phyloP scores from a whole-genome alignment of 768 basidiomycete genomes.

The Cyclocybe cylindracea region DNA sequence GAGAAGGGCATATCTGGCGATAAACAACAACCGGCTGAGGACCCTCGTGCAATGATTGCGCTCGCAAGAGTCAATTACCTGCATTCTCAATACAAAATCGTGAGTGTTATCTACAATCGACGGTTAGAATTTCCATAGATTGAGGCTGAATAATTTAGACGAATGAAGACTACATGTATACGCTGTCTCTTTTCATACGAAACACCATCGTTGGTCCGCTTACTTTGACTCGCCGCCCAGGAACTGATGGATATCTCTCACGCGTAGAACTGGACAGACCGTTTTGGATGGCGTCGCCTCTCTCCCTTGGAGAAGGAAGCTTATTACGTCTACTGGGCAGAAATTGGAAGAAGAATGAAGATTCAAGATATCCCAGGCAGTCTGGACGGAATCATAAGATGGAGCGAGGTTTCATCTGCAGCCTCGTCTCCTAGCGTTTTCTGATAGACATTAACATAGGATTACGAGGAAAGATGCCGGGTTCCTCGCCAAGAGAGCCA shows the following conservation, averaged over 20 bases:
- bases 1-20: neutral
- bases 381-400: constrained; percentile 34
- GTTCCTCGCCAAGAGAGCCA: constrained; percentile 40
- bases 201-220: constrained; percentile 21
- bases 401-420: constrained; percentile 32
- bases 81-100: constrained; percentile 39
- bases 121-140: neutral
- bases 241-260: neutral
- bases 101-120: constrained; percentile 12
- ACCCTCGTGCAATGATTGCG: constrained; percentile 37
- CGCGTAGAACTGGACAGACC: constrained; percentile 37
- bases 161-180: constrained; percentile 34
- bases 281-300: constrained; percentile 45
- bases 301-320: constrained; percentile 48
- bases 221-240: too few relatives aligned
- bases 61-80: constrained; percentile 40
- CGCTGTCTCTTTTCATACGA: constrained; percentile 29
- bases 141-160: constrained; percentile 13
- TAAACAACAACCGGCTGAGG: constrained; percentile 10
- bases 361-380: constrained; percentile 47
- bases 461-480: constrained; percentile 44
- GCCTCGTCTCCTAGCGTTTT: too few relatives aligned
- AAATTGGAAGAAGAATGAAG: constrained; percentile 47
- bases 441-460: constrained; percentile 19
- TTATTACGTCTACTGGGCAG: constrained; percentile 43